Percentiles rank a stretch among this genome's conserved stretches.
These are phyloP conservation scores for Oryza rufipogon DNA, from an alignment of 176 grass and related monocot genomes.

Conservation along the genomic window DNA sequence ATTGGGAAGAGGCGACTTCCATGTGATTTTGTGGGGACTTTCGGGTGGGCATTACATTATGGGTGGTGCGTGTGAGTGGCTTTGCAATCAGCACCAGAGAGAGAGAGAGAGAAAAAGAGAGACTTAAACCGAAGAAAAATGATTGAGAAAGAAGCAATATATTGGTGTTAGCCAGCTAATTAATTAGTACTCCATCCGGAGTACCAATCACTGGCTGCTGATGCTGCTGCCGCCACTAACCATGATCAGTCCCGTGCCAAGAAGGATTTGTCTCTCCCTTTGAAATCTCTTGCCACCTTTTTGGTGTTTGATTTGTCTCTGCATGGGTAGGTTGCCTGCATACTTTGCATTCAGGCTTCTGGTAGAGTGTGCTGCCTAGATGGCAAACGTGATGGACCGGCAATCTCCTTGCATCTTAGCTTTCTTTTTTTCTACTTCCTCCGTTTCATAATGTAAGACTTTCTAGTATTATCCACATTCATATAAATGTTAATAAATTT, in stretches of 20 bases:
- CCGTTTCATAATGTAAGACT: too few species aligned
- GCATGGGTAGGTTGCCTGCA: background rate
- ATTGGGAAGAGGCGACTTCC: background rate
- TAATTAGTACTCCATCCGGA: too few species aligned
- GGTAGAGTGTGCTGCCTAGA: background rate
- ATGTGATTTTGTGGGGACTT: slow-evolving; percentile 32
- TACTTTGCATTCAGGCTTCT: slow-evolving; percentile 17
- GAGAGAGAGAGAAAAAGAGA: background rate
- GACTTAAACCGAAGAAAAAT: background rate
- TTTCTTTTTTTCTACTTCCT: too few species aligned
- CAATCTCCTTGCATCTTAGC: background rate
- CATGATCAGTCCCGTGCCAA: slow-evolving; percentile 33
- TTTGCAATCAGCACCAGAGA: background rate
- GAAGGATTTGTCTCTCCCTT: background rate
- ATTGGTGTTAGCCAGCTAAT: slow-evolving; percentile 13
- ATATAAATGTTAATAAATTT: too few species aligned
- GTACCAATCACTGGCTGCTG: background rate
- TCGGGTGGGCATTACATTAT: background rate
- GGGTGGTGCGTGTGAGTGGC: background rate
- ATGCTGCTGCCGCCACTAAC: background rate
- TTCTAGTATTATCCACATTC: too few species aligned
- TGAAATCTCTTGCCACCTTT: background rate
- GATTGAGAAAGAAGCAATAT: slow-evolving; percentile 14
- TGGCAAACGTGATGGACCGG: slow-evolving; percentile 29
- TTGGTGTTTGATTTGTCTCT: background rate